Conservation (phyloP, 2,329 filamentous ascomycete genomes). For the Aspergillus brasiliensis region DNA sequence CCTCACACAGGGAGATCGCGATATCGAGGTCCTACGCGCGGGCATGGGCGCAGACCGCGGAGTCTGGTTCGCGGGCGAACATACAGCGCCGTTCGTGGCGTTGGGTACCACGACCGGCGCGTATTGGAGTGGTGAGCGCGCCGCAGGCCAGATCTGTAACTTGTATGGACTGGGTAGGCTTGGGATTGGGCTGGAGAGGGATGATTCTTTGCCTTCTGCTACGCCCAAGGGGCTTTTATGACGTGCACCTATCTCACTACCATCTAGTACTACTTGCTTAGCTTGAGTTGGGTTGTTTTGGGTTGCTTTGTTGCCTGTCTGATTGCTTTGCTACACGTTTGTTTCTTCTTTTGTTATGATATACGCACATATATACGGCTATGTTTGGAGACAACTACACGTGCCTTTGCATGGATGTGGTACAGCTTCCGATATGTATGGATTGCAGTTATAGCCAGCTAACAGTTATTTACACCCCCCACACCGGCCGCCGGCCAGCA, state of each 20-base stretch:
- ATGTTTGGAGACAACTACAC: neutral
- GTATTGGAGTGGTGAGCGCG: conserved; percentile 85
- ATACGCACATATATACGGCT: conserved; percentile 1
- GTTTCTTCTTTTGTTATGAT: neutral
- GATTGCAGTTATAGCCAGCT: conserved; percentile 6
- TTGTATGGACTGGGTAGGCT: conserved; percentile 27
- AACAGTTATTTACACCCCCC: conserved; percentile 8
- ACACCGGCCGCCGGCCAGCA: neutral
- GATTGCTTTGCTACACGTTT: neutral
- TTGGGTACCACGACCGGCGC: conserved; percentile 87
- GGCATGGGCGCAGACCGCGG: conserved; percentile 59
- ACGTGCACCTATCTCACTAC: no score
- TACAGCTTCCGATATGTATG: conserved; percentile 2
- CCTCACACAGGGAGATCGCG: conserved; percentile 67
- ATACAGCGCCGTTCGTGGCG: conserved; percentile 86
- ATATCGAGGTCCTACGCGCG: conserved; percentile 64
- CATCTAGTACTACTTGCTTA: neutral
- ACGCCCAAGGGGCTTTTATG: neutral
- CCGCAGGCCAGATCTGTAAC: conserved; percentile 59
- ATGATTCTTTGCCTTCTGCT: conserved; percentile 38
- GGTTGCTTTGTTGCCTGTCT: neutral
- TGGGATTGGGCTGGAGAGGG: conserved; percentile 26
- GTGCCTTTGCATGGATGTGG: neutral
- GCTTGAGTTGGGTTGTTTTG: neutral
- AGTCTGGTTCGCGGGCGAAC: conserved; percentile 86